Evolutionary conservation across 2,329 filamentous ascomycete genomes (phyloP).

Genomic region (Coleophoma eucalyptorum): DNA sequence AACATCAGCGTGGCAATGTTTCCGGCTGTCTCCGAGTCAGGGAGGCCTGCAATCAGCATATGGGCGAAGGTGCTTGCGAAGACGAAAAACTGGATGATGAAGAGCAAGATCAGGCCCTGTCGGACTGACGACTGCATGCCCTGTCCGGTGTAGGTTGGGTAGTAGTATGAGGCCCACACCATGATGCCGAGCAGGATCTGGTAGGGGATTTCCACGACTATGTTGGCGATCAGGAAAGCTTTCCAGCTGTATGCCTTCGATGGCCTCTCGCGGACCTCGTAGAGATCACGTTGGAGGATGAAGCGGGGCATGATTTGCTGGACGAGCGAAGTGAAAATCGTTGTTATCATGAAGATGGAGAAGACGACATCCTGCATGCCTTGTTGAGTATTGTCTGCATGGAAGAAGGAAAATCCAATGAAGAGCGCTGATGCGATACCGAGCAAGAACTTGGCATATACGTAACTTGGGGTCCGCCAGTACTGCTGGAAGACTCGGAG

Average conservation of each 20-base stretch:
- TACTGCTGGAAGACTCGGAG: constrained; percentile 71
- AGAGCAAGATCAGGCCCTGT: constrained; percentile 67
- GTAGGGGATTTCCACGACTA: constrained; percentile 83
- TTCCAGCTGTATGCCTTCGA: constrained; percentile 31
- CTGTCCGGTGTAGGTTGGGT: constrained; percentile 65
- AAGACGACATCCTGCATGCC: constrained; percentile 72
- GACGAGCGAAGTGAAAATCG: constrained; percentile 63
- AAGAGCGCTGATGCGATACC: constrained; percentile 47
- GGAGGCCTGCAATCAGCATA: constrained; percentile 72
- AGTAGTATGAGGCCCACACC: constrained; percentile 82
- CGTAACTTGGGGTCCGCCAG: constrained; percentile 73
- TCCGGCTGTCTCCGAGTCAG: constrained; percentile 71
- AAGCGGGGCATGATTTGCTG: constrained; percentile 70
- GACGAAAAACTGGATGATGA: constrained; percentile 71
- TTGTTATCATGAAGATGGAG: constrained; percentile 66
- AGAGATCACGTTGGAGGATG: constrained; percentile 63
- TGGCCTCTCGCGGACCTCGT: constrained; percentile 46
- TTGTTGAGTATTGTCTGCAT: constrained; percentile 54
- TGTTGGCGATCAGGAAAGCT: constrained; percentile 34
- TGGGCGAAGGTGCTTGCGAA: constrained; percentile 83
- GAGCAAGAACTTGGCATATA: constrained; percentile 65
- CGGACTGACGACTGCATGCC: constrained; percentile 30
- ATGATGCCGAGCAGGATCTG: constrained; percentile 71
- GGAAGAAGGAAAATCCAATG: constrained; percentile 66
- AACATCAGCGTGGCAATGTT: constrained; percentile 77